Evolutionary conservation across 2,329 filamentous ascomycete genomes (phyloP).

Genomic region (Hirsutella minnesotensis): DNA sequence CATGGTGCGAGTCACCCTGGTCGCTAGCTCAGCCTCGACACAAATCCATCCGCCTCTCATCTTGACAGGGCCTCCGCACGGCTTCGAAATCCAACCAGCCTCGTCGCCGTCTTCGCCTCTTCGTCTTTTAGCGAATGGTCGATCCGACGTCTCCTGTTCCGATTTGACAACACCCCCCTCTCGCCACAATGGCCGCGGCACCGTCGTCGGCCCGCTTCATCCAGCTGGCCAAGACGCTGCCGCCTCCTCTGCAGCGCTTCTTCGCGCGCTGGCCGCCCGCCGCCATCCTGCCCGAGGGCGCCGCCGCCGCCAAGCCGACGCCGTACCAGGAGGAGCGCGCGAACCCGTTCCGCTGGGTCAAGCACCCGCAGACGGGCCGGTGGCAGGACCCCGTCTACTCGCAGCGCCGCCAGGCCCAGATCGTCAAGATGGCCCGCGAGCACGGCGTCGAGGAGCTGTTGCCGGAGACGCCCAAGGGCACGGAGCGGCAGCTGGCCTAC

Average conservation of each 20-base stretch:
- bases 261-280: slow-evolving; percentile 79
- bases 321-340: slow-evolving; percentile 44
- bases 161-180: background rate
- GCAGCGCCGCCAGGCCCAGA: slow-evolving; percentile 75
- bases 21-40: background rate
- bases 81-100: background rate
- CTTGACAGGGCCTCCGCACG: background rate
- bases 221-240: slow-evolving; percentile 60
- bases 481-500: slow-evolving; percentile 56
- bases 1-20: background rate
- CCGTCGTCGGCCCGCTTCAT: slow-evolving; percentile 26
- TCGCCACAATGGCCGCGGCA: background rate
- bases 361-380: slow-evolving; percentile 65
- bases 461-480: slow-evolving; percentile 65
- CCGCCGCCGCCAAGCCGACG: slow-evolving; percentile 22
- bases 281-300: slow-evolving; percentile 37
- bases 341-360: slow-evolving; percentile 74
- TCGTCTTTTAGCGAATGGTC: background rate
- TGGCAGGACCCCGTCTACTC: slow-evolving; percentile 81
- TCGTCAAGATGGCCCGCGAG: slow-evolving; percentile 72
- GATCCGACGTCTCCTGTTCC: background rate
- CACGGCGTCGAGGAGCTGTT: slow-evolving; percentile 73
- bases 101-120: background rate
- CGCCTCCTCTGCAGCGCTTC: slow-evolving; percentile 69
- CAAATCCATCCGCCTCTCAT: background rate